phyloP scores from a whole-genome alignment of 169 alveolate species.

The Eimeria nieschulzi region DNA sequence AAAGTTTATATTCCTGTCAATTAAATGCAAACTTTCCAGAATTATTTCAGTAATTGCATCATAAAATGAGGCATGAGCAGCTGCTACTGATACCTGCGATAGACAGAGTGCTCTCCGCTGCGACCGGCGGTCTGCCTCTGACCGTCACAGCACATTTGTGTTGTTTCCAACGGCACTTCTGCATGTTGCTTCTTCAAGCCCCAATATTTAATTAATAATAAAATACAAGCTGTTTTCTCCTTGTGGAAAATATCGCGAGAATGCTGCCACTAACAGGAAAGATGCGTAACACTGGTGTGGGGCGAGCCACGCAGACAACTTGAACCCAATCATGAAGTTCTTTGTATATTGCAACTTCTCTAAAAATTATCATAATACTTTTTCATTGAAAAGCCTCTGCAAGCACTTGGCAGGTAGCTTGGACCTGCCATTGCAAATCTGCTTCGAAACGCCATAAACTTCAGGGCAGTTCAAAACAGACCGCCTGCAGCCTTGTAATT shows the following conservation, averaged over 20 bases:
- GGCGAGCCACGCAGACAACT: neutral
- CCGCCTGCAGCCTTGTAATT: neutral
- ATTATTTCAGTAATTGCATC: conserved; percentile 19
- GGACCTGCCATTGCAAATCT: neutral
- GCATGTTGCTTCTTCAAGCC: neutral
- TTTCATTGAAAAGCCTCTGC: no score
- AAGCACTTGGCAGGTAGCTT: neutral
- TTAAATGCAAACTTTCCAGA: conserved; percentile 28
- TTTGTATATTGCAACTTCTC: neutral
- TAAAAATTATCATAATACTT: no score
- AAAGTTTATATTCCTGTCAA: conserved; percentile 47
- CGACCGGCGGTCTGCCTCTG: conserved; percentile 9
- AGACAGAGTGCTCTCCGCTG: conserved; percentile 43
- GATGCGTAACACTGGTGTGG: neutral
- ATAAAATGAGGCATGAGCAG: neutral
- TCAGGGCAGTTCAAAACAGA: neutral
- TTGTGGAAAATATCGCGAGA: neutral
- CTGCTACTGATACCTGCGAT: conserved; percentile 35
- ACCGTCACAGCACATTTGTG: conserved; percentile 20
- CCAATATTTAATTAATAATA: neutral
- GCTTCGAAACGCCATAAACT: neutral
- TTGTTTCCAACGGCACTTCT: neutral
- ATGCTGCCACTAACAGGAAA: neutral
- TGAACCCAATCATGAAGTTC: neutral
- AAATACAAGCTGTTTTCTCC: neutral